Percentiles rank a stretch among this genome's conserved stretches.
phyloP scores from a whole-genome alignment of 208 protist genomes.

The Crithidia brevicula region DNA sequence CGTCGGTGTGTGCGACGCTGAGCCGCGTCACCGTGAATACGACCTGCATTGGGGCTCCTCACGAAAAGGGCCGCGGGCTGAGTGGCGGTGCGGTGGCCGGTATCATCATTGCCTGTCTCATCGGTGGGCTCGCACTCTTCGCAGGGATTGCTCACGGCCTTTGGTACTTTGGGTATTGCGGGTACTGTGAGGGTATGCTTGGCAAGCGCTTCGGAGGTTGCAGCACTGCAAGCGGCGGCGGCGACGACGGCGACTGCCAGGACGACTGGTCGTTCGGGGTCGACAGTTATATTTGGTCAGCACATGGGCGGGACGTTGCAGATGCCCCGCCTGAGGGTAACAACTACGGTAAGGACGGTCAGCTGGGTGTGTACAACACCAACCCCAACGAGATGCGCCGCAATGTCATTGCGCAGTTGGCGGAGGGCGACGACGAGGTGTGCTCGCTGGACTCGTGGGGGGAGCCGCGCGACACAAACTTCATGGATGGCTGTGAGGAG shows the following conservation, averaged over 20 bases:
- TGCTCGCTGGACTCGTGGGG: neutral
- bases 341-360: neutral
- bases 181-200: neutral
- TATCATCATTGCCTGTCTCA: conserved; percentile 38
- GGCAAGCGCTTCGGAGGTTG: no score
- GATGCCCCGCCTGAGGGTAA: conserved; percentile 10
- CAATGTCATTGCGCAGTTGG: conserved; percentile 1
- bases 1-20: conserved; percentile 47
- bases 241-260: neutral
- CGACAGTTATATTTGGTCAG: neutral
- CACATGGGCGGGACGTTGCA: neutral
- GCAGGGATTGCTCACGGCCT: conserved; percentile 27
- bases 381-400: conserved; percentile 5
- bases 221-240: no score
- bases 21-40: conserved; percentile 26
- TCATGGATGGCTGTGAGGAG: conserved; percentile 21
- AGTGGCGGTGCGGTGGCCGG: conserved; percentile 37
- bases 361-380: neutral
- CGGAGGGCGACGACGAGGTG: neutral
- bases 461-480: conserved; percentile 23
- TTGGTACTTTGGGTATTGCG: conserved; percentile 28
- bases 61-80: conserved; percentile 10
- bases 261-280: neutral
- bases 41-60: conserved; percentile 19
- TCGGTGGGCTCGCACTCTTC: conserved; percentile 35